Conservation (phyloP, 352 stramenopile genomes). For the Globisporangium nunn region DNA sequence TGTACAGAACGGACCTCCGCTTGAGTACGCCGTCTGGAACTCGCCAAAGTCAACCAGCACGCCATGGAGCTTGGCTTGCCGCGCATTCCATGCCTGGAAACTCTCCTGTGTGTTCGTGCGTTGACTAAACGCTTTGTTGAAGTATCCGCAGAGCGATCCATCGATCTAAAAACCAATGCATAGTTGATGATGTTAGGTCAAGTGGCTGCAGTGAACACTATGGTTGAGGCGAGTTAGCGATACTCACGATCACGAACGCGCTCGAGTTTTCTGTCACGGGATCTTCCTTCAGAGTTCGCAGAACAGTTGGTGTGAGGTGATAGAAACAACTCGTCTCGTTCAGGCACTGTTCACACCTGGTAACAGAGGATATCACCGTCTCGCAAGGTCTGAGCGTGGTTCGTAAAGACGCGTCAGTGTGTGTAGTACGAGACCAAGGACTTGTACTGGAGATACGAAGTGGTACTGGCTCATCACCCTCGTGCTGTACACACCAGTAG, state of each 20-base stretch:
- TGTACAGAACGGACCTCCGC: slow-evolving; percentile 22
- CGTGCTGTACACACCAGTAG: slow-evolving; percentile 22
- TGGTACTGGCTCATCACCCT: not conserved
- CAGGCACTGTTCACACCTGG: slow-evolving; percentile 15
- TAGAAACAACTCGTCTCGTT: not conserved
- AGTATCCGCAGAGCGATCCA: slow-evolving; percentile 61
- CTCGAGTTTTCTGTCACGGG: slow-evolving; percentile 24
- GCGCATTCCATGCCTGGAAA: slow-evolving; percentile 45
- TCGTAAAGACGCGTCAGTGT: not conserved
- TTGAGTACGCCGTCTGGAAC: slow-evolving; percentile 45
- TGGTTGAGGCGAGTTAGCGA: not conserved
- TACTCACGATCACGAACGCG: slow-evolving; percentile 38
- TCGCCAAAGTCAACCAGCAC: slow-evolving; percentile 64
- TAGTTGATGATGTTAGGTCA: not conserved
- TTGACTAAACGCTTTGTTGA: slow-evolving; percentile 55
- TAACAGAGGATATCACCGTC: slow-evolving; percentile 70
- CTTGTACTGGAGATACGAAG: not conserved
- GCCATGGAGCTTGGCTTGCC: slow-evolving; percentile 29
- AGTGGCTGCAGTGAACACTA: no score
- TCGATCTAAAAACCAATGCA: slow-evolving; percentile 29
- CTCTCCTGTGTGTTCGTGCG: slow-evolving; percentile 23
- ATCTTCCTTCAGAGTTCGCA: slow-evolving; percentile 32
- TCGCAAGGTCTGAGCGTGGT: slow-evolving; percentile 23
- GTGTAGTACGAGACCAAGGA: no score
- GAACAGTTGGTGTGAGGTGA: not conserved